These are phyloP conservation scores for Uromyces viciae-fabae DNA, from an alignment of 1,284 basidiomycete species.

Conservation along the genomic window DNA sequence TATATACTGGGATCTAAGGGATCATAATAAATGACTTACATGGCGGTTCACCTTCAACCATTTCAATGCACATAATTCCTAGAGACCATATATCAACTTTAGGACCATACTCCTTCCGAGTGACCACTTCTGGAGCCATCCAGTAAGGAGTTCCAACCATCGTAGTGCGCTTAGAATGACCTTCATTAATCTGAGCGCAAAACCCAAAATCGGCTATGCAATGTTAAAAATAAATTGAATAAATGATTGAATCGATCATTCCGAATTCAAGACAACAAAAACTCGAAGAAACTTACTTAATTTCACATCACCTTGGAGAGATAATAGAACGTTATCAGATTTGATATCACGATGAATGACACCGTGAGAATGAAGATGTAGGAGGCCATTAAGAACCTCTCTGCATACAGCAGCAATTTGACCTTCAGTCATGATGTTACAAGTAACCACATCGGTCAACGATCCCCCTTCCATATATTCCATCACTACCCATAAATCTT, in stretches of 20 bases:
- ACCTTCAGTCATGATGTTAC: constrained; percentile 85
- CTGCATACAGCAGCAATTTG: constrained; percentile 90
- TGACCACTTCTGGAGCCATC: constrained; percentile 99
- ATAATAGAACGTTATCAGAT: constrained; percentile 90
- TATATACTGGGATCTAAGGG: constrained; percentile 8
- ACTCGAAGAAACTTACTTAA: constrained; percentile 73
- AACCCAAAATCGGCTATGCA: constrained; percentile 90
- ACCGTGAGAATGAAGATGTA: constrained; percentile 86
- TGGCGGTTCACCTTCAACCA: constrained; percentile 98
- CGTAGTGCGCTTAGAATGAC: constrained; percentile 90
- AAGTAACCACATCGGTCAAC: constrained; percentile 92
- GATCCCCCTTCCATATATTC: constrained; percentile 96
- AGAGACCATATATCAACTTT: constrained; percentile 99
- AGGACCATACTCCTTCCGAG: constrained; percentile 94
- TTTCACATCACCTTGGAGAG: constrained; percentile 91
- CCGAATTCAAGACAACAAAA: background rate
- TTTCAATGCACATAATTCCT: constrained; percentile 86
- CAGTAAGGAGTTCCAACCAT: constrained; percentile 99
- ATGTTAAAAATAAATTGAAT: constrained; percentile 4
- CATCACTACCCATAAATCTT: constrained; percentile 99
- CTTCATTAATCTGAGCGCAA: constrained; percentile 93
- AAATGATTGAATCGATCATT: background rate
- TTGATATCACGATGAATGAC: constrained; percentile 99
- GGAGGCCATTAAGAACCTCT: constrained; percentile 83
- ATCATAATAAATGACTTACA: constrained; percentile 64